Evolutionary conservation across 257 asterid genomes (phyloP), one percentile per base, ranked within the genome.

Genomic region (Nicotiana noctiflora): DNA sequence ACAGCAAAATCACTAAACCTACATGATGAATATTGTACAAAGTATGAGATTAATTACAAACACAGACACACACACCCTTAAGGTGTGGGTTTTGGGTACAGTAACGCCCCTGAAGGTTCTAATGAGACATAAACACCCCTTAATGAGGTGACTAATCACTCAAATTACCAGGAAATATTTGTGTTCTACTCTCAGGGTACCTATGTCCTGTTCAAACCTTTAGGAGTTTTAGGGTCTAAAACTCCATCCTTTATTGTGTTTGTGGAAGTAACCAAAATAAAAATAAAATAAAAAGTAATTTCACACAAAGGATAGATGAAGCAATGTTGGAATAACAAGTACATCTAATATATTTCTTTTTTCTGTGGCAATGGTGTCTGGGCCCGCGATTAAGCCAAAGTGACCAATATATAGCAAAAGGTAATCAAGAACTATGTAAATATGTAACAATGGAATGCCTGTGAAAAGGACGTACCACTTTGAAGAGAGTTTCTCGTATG

Each of bases 401-500:
- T 37, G 9, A 6, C 10, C 46, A 37, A 37, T 37, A 37, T 44
- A 57, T 34, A 25, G 14, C 62, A 34, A n/a, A 63, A 44, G 31
- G 18, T 60, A 57, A 62, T 5, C 1, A 51, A 9, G 21, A 19
- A 59, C 18, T 34, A 12, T 5, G 4, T 46, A 4, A 19, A 25
- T 23, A 44, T 32, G 25, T 44, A 53, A 70, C 51, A 55, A 4
- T 18, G 13, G 32, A 40, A 23, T 19, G 21, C 17, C 60, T 53
- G 44, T 4, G 29, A 40, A 63, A 81, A 53, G 31, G 83, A 65
- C 64, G 72, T 87, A 95, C 99, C 96, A 86, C 72, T 86, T 79
- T 76, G 95, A 87, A 27, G 86, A 81, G 84, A 93, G 88, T 66
- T 85, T 86, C 79, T 91, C 90, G 76, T 93, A 92, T 37, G 98